Evolutionary conservation across 2,329 filamentous ascomycete genomes (phyloP).

Genomic region (Cladobotryum mycophilum): DNA sequence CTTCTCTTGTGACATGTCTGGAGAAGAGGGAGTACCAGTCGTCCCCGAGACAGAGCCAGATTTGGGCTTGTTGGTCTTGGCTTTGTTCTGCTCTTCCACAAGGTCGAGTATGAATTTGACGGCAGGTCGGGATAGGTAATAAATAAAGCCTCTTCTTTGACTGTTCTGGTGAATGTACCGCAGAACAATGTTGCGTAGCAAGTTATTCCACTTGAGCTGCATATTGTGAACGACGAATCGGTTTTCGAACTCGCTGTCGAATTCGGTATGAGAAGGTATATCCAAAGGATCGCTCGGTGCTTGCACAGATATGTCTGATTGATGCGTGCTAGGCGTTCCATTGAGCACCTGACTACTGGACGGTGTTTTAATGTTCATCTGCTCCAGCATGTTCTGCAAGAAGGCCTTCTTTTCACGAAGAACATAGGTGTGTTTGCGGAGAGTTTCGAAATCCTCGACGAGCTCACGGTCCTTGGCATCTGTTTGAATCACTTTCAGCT

Average conservation of each 20-base stretch:
- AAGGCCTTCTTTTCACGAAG: constrained; percentile 53
- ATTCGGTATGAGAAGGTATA: constrained; percentile 67
- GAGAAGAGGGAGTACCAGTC: constrained; percentile 26
- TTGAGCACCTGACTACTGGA: constrained; percentile 22
- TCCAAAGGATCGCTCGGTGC: constrained; percentile 55
- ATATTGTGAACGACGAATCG: constrained; percentile 97
- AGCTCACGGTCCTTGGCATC: constrained; percentile 44
- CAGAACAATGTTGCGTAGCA: constrained; percentile 88
- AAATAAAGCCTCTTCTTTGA: constrained; percentile 91
- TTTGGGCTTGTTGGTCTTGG: constrained; percentile 40
- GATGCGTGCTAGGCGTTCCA: constrained; percentile 20
- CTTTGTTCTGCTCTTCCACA: constrained; percentile 84
- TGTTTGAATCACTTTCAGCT: constrained; percentile 56
- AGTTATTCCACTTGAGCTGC: constrained; percentile 98
- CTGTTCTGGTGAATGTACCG: constrained; percentile 97
- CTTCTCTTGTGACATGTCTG: constrained; percentile 42
- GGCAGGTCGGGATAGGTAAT: constrained; percentile 91
- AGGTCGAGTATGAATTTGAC: constrained; percentile 98
- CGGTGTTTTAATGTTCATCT: constrained; percentile 37
- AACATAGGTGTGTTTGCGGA: constrained; percentile 49
- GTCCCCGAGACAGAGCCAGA: constrained; percentile 22
- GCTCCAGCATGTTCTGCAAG: constrained; percentile 51
- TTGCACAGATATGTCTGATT: constrained; percentile 36
- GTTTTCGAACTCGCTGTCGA: constrained; percentile 93
- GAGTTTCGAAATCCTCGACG: constrained; percentile 54